Base-by-base conservation (phyloP, 2,329 filamentous ascomycete genomes). In the Aspergillus uvarum region DNA sequence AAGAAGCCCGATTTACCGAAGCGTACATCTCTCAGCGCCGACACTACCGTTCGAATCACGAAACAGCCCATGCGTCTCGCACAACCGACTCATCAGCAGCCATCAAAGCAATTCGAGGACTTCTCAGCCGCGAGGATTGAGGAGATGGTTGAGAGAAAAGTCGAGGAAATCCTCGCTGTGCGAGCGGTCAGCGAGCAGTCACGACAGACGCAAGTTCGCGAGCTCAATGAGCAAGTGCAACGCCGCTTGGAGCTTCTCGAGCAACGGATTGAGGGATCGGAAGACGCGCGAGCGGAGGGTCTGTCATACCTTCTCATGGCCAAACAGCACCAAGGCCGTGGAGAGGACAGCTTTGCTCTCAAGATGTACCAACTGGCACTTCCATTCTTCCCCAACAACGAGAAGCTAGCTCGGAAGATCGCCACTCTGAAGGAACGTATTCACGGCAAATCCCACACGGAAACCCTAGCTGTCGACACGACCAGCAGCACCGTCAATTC, bases 131-230 rank as follows among this genome's bases (percentile, higher is more conserved):
- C 87, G 12, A 88, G 88, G 55, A 96, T 98, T 61, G 93, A 97
- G 73, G 91, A 92, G 44, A 87, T 97, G 78, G 92, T 98, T 1
- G 91, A 96, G 75, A 91, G 89, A 68, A 96, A 96, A 70, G 91
- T 98, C 0, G 89, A 89, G 61, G 92, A 96, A 77, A 92, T 95
- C 38, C 81, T 98, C 1, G 92, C 93, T 0, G 88, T 89, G n/a
- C 86, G 89, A 56, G 86, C 85, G 1, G 71, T 85, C 16, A 83
- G 84, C 63, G 85, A 88, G 76, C 83, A 60, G 72, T 80, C 60
- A 64, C 78, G 47, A 59, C 77, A 76, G 64, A 74, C 65, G 63
- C 77, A 66, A 72, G 76, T 59, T 58, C 81, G 73, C 3, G 83
- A 86, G 42, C 82, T 94, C 42, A 91, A 87, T 62, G 89, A 92